Percentiles rank a stretch among this genome's conserved stretches.
phyloP scores from a whole-genome alignment of 768 basidiomycete genomes.

The Suillus placidus region DNA sequence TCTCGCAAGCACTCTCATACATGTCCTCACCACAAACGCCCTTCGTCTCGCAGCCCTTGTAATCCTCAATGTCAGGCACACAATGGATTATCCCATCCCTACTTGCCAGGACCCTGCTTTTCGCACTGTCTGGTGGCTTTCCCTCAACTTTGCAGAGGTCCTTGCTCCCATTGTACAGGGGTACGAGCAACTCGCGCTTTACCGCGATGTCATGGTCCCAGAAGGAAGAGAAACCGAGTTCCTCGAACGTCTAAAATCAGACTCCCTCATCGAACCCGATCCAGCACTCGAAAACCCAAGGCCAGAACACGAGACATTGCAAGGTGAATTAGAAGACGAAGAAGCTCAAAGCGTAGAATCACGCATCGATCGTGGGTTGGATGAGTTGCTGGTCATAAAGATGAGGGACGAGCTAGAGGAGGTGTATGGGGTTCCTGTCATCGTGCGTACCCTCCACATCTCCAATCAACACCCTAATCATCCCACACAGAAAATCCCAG shows the following conservation, averaged over 20 bases:
- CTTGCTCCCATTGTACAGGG: slow-evolving; percentile 67
- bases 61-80: slow-evolving; percentile 52
- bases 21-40: slow-evolving; percentile 53
- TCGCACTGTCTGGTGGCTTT: slow-evolving; percentile 73
- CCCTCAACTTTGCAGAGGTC: slow-evolving; percentile 70
- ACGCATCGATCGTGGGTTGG: slow-evolving; percentile 67
- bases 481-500: no score
- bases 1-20: slow-evolving; percentile 43
- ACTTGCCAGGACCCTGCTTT: slow-evolving; percentile 64
- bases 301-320: no score
- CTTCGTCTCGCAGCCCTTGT: slow-evolving; percentile 59
- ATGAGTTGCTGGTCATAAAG: slow-evolving; percentile 64
- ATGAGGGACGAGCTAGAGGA: no score
- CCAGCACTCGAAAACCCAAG: no score
- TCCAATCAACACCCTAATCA: no score
- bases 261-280: no score
- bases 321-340: slow-evolving; percentile 15
- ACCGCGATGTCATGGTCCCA: slow-evolving; percentile 67
- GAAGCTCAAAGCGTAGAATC: slow-evolving; percentile 24
- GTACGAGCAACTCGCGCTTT: slow-evolving; percentile 66
- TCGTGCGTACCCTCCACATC: no score
- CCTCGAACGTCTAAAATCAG: no score
- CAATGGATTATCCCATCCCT: slow-evolving; percentile 44
- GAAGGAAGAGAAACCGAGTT: no score
- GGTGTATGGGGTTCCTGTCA: no score